Evolutionary conservation across 2,329 filamentous ascomycete genomes (phyloP).

Genomic region (Spiromastix sp.): DNA sequence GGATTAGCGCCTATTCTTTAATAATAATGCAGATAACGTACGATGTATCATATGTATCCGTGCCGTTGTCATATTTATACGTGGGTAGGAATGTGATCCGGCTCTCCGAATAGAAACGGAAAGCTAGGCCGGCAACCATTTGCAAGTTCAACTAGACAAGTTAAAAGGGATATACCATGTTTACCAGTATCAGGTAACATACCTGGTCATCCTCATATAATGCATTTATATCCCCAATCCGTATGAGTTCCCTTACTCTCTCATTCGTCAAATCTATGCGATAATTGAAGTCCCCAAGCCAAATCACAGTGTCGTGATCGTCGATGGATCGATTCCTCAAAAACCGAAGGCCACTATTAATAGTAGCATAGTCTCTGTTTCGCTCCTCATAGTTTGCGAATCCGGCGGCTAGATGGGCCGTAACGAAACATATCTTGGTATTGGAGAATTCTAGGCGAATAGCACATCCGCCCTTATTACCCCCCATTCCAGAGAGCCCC

Average conservation of each 20-base stretch:
- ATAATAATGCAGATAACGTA: constrained; percentile 33
- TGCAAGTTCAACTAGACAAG: constrained; percentile 67
- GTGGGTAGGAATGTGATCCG: constrained; percentile 83
- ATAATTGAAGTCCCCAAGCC: constrained; percentile 98
- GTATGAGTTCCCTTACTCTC: constrained; percentile 62
- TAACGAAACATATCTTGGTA: constrained; percentile 89
- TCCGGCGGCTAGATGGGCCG: constrained; percentile 88
- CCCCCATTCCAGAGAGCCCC: constrained; percentile 91
- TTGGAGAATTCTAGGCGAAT: constrained; percentile 92
- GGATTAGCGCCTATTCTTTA: constrained; percentile 19
- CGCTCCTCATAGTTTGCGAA: constrained; percentile 96
- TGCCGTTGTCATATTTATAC: constrained; percentile 89
- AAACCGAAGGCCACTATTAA: constrained; percentile 77
- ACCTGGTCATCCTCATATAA: constrained; percentile 89
- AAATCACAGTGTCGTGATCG: constrained; percentile 83
- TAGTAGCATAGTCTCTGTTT: constrained; percentile 85
- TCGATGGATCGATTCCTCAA: constrained; percentile 85
- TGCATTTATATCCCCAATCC: constrained; percentile 60
- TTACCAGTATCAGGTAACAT: constrained; percentile 11
- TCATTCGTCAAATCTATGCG: constrained; percentile 79
- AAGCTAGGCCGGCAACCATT: constrained; percentile 86
- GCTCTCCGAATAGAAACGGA: constrained; percentile 85
- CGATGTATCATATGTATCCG: constrained; percentile 85
- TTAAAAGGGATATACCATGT: background rate
- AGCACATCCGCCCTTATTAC: constrained; percentile 94